Evolutionary conservation across 768 basidiomycete genomes (phyloP), one percentile per base, ranked within the genome.

Genomic region (Boletus huronensis): DNA sequence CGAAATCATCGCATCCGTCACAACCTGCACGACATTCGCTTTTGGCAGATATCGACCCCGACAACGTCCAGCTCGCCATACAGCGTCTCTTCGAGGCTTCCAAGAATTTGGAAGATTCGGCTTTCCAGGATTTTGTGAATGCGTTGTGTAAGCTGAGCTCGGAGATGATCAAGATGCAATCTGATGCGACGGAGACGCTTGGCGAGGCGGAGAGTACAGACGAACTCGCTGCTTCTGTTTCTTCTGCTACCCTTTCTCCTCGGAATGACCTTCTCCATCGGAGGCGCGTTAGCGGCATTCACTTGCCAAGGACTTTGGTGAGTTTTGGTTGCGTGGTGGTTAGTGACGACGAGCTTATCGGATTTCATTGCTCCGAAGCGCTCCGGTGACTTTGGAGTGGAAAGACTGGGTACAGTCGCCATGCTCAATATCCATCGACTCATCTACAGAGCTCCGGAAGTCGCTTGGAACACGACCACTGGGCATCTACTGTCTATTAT

Each of bases 101-200:
- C 9, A 89, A 87, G 68, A 85, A 85, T 58, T 65, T 98, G 57
- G 90, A 94, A 54, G 93, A 97, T 64, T 62, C 67, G 0, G 89
- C 93, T 3, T 98, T 95, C 72, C 79, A 77, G 44, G 79, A 85
- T 58, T 98, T 98, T 58, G 74, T 84, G 31, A 69, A 67, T 9
- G 90, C 95, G 3, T 70, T 98, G 48, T 95, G 93, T 68, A 85
- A 82, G 63, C 74, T 98, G 25, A 96, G 93, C 64, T 79, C 83
- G 10, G 93, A 94, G 70, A 98, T 98, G 94, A 83, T 98, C 19
- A 87, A 88, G 35, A 87, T 97, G 84, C 87, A 92, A 70, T 82
- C 81, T 3, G 79, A 77, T 45, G 60, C 51, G 25, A 56, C 45
- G 21, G 62, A 50, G 23, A 19, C 43, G 38, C 73, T 68, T 19